A percentile compares a stretch with the other conserved stretches of the same genome.
Evolutionary conservation across 495 filamentous ascomycete species (phyloP).

Genomic region (Pseudoneurospora amorphoporcata): DNA sequence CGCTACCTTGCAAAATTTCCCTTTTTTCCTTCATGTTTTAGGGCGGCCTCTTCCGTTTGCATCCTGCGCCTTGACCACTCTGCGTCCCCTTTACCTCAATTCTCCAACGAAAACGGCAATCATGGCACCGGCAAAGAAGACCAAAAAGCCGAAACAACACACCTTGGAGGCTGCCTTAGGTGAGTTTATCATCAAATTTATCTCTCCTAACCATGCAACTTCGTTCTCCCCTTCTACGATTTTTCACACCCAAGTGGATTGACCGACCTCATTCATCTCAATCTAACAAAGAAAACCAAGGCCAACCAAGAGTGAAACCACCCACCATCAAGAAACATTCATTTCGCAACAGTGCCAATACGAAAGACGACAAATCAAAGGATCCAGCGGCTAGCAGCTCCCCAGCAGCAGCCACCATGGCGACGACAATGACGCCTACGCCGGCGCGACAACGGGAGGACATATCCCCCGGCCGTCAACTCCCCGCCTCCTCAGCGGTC

Average conservation of each 20-base stretch:
- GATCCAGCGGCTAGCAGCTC: background rate
- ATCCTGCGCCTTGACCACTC: background rate
- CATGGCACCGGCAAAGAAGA: background rate
- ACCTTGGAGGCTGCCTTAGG: conserved; percentile 15
- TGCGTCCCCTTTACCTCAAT: background rate
- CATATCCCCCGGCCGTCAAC: background rate
- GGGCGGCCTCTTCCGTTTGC: background rate
- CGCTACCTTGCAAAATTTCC: background rate
- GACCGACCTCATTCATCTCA: background rate
- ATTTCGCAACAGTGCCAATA: background rate
- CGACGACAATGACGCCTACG: background rate
- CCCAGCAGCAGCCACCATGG: background rate
- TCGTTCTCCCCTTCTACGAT: background rate
- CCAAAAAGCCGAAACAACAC: conserved; percentile 11
- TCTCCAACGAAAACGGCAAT: background rate
- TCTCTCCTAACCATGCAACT: background rate
- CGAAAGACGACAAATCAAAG: background rate
- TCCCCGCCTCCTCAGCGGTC: background rate
- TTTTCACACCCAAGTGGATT: background rate
- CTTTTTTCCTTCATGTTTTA: background rate
- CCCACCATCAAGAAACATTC: background rate
- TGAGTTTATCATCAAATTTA: background rate
- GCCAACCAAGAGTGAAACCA: background rate
- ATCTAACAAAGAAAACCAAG: background rate
- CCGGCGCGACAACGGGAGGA: background rate